Evolutionary conservation across 1,284 basidiomycete genomes (phyloP), one percentile per base, ranked within the genome.

Genomic region (Microbotryum scabiosae): DNA sequence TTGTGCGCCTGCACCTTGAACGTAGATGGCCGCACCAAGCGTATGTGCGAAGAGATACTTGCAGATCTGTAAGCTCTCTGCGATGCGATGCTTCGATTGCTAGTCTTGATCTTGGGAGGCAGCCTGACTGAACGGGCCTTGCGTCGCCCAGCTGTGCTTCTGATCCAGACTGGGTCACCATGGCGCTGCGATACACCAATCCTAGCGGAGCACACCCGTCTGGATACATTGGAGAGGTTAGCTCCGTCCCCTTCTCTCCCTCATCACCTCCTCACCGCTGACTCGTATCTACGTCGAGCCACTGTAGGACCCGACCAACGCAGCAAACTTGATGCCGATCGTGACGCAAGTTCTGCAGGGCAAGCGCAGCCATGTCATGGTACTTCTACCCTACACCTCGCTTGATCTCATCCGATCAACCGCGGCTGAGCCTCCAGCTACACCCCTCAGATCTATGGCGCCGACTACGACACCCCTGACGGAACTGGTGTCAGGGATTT

Each of bases 131-230:
- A 41, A 18, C 36, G 10, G 16, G 14, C 36, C 36, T 41, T 41
- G 16, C 16, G 16, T 41, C 16, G 36, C 36, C 1, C 45, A 59
- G 57, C n/a, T 55, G 46, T 9, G 46, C 32, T 2, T 51, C 66
- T 1, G 61, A 63, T 36, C 63, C 66, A 10, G 53, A 55, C 2
- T 65, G 63, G 63, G 51, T 56, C 44, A 68, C 64, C 20, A 59
- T 69, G 49, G 61, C 64, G 14, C 57, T 70, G 20, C 64, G 69
- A 32, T 70, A 70, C 54, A 64, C 66, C 45, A 70, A 70, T 50
- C 69, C 69, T 14, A 66, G 66, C 56, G 69, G 69, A 7, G 67
- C 66, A 36, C 64, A 70, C 51, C 59, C 64, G 3, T 69, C 68
- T 7, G 69, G 69, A 7, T 56, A 67, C 43, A 67, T 70, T 14